These are phyloP conservation scores for Selaginella tamariscina DNA, from an alignment of 75 land plant genomes.

Conservation along the genomic window DNA sequence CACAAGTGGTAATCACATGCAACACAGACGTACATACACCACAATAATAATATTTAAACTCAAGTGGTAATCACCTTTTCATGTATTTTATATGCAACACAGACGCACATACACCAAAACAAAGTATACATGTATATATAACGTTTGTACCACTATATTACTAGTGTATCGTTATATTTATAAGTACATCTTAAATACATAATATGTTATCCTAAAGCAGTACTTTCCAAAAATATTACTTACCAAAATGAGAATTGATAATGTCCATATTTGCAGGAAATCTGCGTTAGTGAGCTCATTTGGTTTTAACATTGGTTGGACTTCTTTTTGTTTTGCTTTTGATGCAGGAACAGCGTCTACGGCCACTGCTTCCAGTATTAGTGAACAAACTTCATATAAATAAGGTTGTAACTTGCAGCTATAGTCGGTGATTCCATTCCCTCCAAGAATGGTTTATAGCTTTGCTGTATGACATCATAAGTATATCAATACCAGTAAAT, in stretches of 20 bases:
- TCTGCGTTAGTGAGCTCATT: constrained; percentile 26
- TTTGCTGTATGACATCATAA: constrained; percentile 16
- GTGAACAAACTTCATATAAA: constrained; percentile 73
- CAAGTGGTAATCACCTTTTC: too few relatives aligned
- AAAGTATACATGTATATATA: too few relatives aligned
- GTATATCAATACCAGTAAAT: neutral
- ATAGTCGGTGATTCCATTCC: constrained; percentile 65
- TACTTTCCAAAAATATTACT: too few relatives aligned
- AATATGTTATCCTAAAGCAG: too few relatives aligned
- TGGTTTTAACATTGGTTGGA: neutral
- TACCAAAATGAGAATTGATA: constrained; percentile 40
- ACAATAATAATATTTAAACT: too few relatives aligned
- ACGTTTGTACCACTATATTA: too few relatives aligned
- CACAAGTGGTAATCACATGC: too few relatives aligned
- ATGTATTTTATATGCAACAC: too few relatives aligned
- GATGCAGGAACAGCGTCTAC: constrained; percentile 53
- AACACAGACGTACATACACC: too few relatives aligned
- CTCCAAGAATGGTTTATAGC: constrained; percentile 70
- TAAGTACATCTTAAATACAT: too few relatives aligned
- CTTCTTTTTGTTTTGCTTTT: constrained; percentile 2
- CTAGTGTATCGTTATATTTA: too few relatives aligned
- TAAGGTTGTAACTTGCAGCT: constrained; percentile 41
- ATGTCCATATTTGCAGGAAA: constrained; percentile 52
- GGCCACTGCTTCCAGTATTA: constrained; percentile 71
- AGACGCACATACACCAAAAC: too few relatives aligned